Evolutionary conservation across 176 grass and related monocot genomes (phyloP).

Genomic region (Ampelocalamus luodianensis): DNA sequence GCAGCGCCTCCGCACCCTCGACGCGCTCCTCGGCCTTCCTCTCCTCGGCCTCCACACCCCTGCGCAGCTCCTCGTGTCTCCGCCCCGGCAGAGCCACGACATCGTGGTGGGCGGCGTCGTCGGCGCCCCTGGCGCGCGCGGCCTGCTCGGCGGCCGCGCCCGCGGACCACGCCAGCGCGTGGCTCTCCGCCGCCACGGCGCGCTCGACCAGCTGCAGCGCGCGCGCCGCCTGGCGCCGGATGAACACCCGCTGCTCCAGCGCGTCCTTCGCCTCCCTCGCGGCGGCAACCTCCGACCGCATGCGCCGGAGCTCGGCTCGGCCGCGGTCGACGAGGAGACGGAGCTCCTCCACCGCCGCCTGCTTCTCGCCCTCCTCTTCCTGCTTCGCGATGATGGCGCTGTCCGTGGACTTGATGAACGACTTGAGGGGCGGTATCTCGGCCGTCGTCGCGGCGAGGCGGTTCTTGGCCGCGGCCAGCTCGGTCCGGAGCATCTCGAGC

Average conservation of each 20-base stretch:
- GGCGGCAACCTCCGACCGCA: conserved; percentile 37
- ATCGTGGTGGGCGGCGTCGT: neutral
- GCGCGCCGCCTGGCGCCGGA: conserved; percentile 41
- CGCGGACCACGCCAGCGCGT: conserved; percentile 47
- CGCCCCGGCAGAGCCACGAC: conserved; percentile 44
- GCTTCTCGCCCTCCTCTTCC: conserved; percentile 40
- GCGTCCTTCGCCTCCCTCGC: conserved; percentile 29
- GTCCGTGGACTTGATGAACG: conserved; percentile 44
- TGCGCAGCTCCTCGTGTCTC: conserved; percentile 35
- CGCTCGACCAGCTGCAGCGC: conserved; percentile 46
- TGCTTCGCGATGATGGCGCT: conserved; percentile 5
- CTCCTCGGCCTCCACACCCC: conserved; percentile 37
- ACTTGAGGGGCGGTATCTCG: conserved; percentile 40
- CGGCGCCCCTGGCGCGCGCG: neutral
- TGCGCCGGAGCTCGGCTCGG: conserved; percentile 25
- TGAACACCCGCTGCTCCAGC: conserved; percentile 36
- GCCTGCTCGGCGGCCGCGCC: conserved; percentile 6
- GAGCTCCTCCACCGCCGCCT: conserved; percentile 36
- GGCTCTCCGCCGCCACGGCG: conserved; percentile 42
- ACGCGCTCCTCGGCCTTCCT: conserved; percentile 36
- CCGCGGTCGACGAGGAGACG: neutral
- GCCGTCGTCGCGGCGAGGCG: conserved; percentile 43
- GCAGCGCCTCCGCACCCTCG: conserved; percentile 25
- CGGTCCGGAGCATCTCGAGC: conserved; percentile 42
- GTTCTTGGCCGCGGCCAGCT: conserved; percentile 42